A percentile compares a stretch with the other conserved stretches of the same genome.
Evolutionary conservation across 176 grass and related monocot species (phyloP).

Genomic region (Musa troglodytarum): DNA sequence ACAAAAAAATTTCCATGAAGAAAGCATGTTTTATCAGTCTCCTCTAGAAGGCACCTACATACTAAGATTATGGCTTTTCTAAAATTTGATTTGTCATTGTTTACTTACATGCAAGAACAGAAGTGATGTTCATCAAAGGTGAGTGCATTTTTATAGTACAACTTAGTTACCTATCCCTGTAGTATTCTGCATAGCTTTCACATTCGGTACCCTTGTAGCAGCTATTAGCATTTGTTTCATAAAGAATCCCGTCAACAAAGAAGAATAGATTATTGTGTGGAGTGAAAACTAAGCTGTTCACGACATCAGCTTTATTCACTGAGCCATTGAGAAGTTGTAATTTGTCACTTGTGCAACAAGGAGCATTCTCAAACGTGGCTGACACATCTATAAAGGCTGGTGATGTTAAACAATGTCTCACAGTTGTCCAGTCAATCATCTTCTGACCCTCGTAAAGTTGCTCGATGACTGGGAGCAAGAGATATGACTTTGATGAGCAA

Average conservation of each 20-base stretch:
- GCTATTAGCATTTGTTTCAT: slow-evolving; percentile 52
- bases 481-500: slow-evolving; percentile 58
- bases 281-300: slow-evolving; percentile 75
- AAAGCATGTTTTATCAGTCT: no score
- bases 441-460: slow-evolving; percentile 38
- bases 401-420: slow-evolving; percentile 70
- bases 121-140: no score
- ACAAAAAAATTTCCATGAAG: no score
- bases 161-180: slow-evolving; percentile 44
- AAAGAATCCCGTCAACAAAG: slow-evolving; percentile 53
- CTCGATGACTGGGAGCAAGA: slow-evolving; percentile 74
- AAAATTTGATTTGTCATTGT: no score
- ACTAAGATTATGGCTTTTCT: no score
- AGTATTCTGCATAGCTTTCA: slow-evolving; percentile 53
- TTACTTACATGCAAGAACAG: no score
- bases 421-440: slow-evolving; percentile 69
- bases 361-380: slow-evolving; percentile 20
- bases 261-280: slow-evolving; percentile 63
- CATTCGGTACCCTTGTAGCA: neutral
- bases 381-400: slow-evolving; percentile 44
- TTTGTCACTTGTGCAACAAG: slow-evolving; percentile 34
- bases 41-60: no score
- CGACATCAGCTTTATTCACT: slow-evolving; percentile 52
- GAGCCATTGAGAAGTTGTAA: slow-evolving; percentile 54
- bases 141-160: neutral